These are phyloP conservation scores for Diplodia scrobiculata DNA, from an alignment of 2,329 filamentous ascomycete genomes.

Conservation along the genomic window DNA sequence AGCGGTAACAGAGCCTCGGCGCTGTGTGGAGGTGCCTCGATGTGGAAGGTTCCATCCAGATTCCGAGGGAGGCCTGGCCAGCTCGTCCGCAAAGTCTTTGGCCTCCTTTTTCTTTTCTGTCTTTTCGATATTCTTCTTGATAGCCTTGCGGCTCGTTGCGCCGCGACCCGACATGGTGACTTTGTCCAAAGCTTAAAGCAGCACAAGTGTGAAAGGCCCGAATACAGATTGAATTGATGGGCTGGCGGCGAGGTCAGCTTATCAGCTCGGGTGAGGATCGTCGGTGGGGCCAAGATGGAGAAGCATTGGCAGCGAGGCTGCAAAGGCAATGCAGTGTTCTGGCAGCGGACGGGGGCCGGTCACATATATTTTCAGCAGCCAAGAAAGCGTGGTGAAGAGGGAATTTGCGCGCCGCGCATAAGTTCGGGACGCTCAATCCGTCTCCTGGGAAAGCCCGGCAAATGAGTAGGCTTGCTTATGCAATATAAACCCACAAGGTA, in stretches of 20 bases:
- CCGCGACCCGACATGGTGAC: constrained; percentile 46
- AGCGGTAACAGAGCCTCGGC: constrained; percentile 5
- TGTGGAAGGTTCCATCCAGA: constrained; percentile 22
- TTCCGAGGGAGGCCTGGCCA: constrained; percentile 18
- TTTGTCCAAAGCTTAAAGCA: neutral
- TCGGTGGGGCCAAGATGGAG: constrained; percentile 13
- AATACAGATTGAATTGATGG: neutral
- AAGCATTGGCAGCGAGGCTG: constrained; percentile 7
- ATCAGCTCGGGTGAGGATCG: constrained; percentile 8
- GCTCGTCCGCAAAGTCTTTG: constrained; percentile 38
- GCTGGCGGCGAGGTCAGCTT: constrained; percentile 6
- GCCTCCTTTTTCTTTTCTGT: constrained; percentile 44
- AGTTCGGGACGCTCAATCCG: neutral
- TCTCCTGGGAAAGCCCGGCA: neutral
- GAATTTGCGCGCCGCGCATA: neutral
- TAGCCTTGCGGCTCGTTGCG: constrained; percentile 46
- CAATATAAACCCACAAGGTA: neutral
- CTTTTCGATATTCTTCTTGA: constrained; percentile 46
- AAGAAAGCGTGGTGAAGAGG: neutral
- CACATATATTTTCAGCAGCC: constrained; percentile 6
- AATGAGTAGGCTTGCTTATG: constrained; percentile 1
- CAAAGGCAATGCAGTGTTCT: neutral
- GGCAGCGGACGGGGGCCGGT: neutral
- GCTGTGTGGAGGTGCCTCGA: constrained; percentile 3
- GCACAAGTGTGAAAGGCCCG: neutral